Evolutionary conservation across 2,329 filamentous ascomycete species (phyloP).

Genomic region (Phialophora macrospora): DNA sequence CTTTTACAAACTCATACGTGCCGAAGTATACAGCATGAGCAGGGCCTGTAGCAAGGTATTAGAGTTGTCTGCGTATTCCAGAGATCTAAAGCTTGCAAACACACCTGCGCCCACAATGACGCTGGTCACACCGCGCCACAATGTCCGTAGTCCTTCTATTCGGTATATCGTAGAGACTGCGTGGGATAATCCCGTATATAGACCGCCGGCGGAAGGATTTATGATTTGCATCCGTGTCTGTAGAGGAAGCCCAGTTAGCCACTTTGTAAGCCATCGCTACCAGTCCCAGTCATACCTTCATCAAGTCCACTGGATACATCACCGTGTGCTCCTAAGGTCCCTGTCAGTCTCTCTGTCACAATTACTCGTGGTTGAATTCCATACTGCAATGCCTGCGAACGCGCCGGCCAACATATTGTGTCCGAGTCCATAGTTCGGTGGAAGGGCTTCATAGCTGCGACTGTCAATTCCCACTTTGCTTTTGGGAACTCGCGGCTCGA

Average conservation of each 20-base stretch:
- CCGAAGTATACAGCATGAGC: slow-evolving; percentile 98
- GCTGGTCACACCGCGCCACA: slow-evolving; percentile 97
- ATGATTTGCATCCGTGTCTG: slow-evolving; percentile 98
- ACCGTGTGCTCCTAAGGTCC: slow-evolving; percentile 83
- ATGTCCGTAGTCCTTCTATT: slow-evolving; percentile 83
- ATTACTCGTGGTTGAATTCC: slow-evolving; percentile 33
- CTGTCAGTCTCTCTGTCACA: slow-evolving; percentile 23
- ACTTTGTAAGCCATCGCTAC: slow-evolving; percentile 32
- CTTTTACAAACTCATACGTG: slow-evolving; percentile 96
- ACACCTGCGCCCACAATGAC: slow-evolving; percentile 92
- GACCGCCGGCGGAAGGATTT: slow-evolving; percentile 76
- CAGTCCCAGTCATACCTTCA: slow-evolving; percentile 71
- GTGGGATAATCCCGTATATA: slow-evolving; percentile 89
- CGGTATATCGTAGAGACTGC: slow-evolving; percentile 90
- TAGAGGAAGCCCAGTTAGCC: slow-evolving; percentile 21
- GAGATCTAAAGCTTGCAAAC: slow-evolving; percentile 40
- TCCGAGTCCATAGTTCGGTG: slow-evolving; percentile 88
- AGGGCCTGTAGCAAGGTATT: slow-evolving; percentile 66
- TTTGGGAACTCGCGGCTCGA: slow-evolving; percentile 22
- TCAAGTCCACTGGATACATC: slow-evolving; percentile 97
- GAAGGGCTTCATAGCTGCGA: slow-evolving; percentile 83
- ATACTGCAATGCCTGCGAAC: slow-evolving; percentile 92
- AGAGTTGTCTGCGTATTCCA: slow-evolving; percentile 30
- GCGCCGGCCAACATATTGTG: slow-evolving; percentile 97
- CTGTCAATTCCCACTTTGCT: slow-evolving; percentile 28